Evolutionary conservation across 768 basidiomycete genomes (phyloP).

Genomic region (Auriculariales sp.): DNA sequence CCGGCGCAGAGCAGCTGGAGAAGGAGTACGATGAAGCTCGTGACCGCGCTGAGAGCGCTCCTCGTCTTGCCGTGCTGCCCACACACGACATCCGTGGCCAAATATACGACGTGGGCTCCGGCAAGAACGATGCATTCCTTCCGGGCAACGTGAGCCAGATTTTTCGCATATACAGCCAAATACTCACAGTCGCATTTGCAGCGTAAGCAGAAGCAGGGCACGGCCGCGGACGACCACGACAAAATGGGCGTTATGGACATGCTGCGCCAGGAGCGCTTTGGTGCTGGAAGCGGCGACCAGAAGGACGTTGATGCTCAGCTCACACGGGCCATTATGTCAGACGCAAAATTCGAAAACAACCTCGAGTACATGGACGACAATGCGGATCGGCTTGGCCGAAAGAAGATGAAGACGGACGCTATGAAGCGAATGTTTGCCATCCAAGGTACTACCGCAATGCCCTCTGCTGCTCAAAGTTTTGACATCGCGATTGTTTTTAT

Average conservation of each 20-base stretch:
- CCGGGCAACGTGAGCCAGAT: slow-evolving; percentile 42
- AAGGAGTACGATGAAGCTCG: slow-evolving; percentile 67
- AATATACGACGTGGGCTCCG: slow-evolving; percentile 83
- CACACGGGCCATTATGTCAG: slow-evolving; percentile 74
- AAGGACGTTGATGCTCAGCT: slow-evolving; percentile 85
- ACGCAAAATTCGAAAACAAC: slow-evolving; percentile 79
- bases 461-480: too few species aligned
- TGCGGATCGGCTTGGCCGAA: slow-evolving; percentile 77
- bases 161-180: slow-evolving; percentile 3
- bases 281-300: slow-evolving; percentile 79
- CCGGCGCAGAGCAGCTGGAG: slow-evolving; percentile 66
- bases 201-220: slow-evolving; percentile 79
- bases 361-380: slow-evolving; percentile 96
- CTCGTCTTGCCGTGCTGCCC: slow-evolving; percentile 69
- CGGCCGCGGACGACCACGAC: slow-evolving; percentile 77
- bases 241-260: slow-evolving; percentile 65
- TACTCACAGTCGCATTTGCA: slow-evolving; percentile 29
- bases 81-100: slow-evolving; percentile 74
- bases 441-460: slow-evolving; percentile 38
- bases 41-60: slow-evolving; percentile 28
- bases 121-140: slow-evolving; percentile 39
- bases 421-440: slow-evolving; percentile 97
- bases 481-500: slow-evolving; percentile 1
- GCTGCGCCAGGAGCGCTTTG: slow-evolving; percentile 83
- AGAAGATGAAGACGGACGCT: slow-evolving; percentile 92